These are phyloP conservation scores for Eucalyptus decipiens DNA, from an alignment of 345 rosid species.

Conservation along the genomic window DNA sequence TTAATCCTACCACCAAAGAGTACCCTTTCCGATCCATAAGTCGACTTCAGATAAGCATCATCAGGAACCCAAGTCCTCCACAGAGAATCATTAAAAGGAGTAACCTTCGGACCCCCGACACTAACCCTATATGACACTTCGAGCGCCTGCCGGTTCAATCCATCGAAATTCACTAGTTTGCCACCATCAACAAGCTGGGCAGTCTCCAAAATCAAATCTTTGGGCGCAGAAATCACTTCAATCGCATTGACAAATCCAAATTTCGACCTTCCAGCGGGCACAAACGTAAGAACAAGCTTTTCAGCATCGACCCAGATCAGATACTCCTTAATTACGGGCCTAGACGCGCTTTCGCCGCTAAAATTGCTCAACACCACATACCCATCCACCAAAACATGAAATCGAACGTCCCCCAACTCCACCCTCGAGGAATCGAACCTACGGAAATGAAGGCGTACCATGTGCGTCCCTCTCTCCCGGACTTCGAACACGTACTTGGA, in stretches of 20 bases:
- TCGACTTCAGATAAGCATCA: constrained; percentile 43
- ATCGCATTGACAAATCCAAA: constrained; percentile 76
- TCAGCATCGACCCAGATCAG: constrained; percentile 33
- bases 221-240: constrained; percentile 86
- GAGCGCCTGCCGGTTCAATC: constrained; percentile 49
- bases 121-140: constrained; percentile 47
- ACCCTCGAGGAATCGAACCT: constrained; percentile 28
- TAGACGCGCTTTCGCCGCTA: constrained; percentile 7
- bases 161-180: constrained; percentile 23
- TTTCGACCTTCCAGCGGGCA: constrained; percentile 33
- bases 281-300: constrained; percentile 40
- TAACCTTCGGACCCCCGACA: constrained; percentile 82
- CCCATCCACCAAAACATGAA: constrained; percentile 69
- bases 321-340: constrained; percentile 52
- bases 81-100: constrained; percentile 78
- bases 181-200: constrained; percentile 26
- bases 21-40: constrained; percentile 22
- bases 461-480: constrained; percentile 50
- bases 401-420: constrained; percentile 25
- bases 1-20: constrained; percentile 46
- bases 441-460: constrained; percentile 71
- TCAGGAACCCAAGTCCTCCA: constrained; percentile 96
- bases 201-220: constrained; percentile 56
- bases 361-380: constrained; percentile 66
- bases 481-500: constrained; percentile 53